Base-by-base conservation (phyloP, 2,329 filamentous ascomycete species). In the Pseudogymnoascus verrucosus region DNA sequence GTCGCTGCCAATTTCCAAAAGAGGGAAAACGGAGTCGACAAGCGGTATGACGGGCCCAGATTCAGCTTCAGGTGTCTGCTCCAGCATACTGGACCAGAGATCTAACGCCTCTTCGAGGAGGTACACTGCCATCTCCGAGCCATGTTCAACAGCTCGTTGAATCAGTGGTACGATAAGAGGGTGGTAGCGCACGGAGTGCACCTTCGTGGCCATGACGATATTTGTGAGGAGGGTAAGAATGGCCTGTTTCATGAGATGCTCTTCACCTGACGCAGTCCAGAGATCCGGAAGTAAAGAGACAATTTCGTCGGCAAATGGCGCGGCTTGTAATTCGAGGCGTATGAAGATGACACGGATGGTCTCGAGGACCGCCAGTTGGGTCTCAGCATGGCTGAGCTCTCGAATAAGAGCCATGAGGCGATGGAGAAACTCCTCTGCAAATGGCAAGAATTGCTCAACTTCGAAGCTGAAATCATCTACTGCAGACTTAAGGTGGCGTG, bases 181-280 rank as follows among this genome's bases (percentile, higher is more conserved):
- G 67, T 97, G 91, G 69, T 96, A 96, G 16, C 87, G 83, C 66
- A 88, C 83, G 4, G 91, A 95, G 8, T 89, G 84, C 11, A 84
- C 82, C 65, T 89, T 91, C 84, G 98, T 90, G 1, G 93, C 89
- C 72, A 87, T 87, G n/a, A 96, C 90, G 12, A 99, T 80, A 1
- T 91, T 88, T 1, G 90, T 83, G 61, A 98, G 85, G 40, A 98
- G 89, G 2, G 89, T 90, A 64, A 98, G 83, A 62, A 98, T 92
- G 1, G 91, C 87, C 76, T 97, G 93, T 75, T 98, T 98, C 80
- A 97, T 89, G 74, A 98, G 85, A 71, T 95, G 90, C 65, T 96
- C 89, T 1, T 79, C 76, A 0, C 88, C 91, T 2, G 90, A 91
- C 61, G 88, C 85, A 65, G 90, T 87, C 95, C 95, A 99, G 0